Conservation (phyloP, 2,329 filamentous ascomycete species). For the Colletotrichum camelliae region DNA sequence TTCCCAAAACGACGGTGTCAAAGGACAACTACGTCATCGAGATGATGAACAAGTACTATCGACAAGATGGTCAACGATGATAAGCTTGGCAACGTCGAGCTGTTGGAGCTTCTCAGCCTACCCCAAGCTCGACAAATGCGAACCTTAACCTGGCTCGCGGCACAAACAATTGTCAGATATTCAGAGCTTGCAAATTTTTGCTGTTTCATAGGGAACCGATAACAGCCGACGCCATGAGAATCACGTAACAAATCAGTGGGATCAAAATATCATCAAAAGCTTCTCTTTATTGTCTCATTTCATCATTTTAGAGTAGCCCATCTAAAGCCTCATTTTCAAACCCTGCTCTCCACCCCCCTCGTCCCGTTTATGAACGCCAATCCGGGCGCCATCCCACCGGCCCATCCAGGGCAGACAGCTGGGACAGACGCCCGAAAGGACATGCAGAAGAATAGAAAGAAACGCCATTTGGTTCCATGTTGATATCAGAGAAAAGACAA, state of each 20-base stretch:
- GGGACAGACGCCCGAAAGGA: background rate
- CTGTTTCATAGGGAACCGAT: background rate
- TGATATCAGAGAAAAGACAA: slow-evolving; percentile 10
- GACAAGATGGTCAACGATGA: no score
- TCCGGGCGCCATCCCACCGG: background rate
- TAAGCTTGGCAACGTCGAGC: no score
- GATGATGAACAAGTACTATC: background rate
- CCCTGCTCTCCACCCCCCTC: background rate
- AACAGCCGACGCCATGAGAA: background rate
- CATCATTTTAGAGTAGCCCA: background rate
- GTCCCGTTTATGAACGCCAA: background rate
- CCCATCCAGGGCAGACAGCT: slow-evolving; percentile 1
- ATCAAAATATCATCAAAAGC: background rate
- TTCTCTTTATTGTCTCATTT: background rate
- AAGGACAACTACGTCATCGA: background rate
- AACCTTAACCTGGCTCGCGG: background rate
- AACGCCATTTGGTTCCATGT: background rate
- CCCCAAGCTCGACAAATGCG: background rate
- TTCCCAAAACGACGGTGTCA: background rate
- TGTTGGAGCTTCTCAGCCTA: no score
- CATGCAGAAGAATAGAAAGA: slow-evolving; percentile 3
- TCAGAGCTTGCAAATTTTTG: background rate
- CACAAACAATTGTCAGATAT: background rate
- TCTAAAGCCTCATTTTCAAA: background rate
- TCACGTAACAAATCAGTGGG: background rate